A percentile compares a stretch with the other conserved stretches of the same genome.
These are phyloP conservation scores for Polytolypa hystricis DNA, from an alignment of 2,329 filamentous ascomycete genomes.

Conservation along the genomic window DNA sequence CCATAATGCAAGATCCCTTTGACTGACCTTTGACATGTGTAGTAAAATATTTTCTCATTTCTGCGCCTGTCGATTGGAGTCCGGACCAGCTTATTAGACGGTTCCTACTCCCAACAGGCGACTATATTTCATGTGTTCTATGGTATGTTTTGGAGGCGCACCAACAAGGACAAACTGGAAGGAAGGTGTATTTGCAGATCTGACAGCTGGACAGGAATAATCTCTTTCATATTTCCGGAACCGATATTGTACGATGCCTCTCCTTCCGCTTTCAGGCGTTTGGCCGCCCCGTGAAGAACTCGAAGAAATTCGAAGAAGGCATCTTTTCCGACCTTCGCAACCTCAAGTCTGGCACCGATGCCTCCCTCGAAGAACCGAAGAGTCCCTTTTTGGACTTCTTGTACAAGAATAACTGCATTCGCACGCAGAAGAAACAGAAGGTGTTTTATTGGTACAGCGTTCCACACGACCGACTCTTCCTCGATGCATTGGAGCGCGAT, in stretches of 20 bases:
- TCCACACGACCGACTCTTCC: constrained; percentile 90
- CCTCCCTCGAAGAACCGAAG: constrained; percentile 96
- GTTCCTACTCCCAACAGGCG: constrained; percentile 89
- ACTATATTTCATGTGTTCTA: constrained; percentile 96
- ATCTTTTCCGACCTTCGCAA: constrained; percentile 99
- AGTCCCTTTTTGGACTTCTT: constrained; percentile 96
- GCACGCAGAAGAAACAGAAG: constrained; percentile 99
- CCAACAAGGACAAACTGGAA: not conserved
- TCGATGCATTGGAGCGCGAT: constrained; percentile 93
- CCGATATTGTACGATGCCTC: constrained; percentile 94
- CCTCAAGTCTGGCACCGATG: constrained; percentile 95
- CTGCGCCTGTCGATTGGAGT: constrained; percentile 94
- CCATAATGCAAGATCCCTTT: not conserved
- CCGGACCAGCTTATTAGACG: constrained; percentile 92
- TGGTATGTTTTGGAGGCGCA: constrained; percentile 46
- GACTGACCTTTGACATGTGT: constrained; percentile 7
- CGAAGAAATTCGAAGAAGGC: constrained; percentile 98
- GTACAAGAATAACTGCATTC: constrained; percentile 99
- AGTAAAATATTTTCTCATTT: constrained; percentile 99
- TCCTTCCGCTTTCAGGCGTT: constrained; percentile 98
- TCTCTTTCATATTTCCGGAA: constrained; percentile 97
- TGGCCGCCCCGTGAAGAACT: constrained; percentile 96
- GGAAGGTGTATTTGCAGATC: constrained; percentile 1
- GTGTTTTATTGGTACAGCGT: constrained; percentile 99
- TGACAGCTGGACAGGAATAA: constrained; percentile 58